These are phyloP conservation scores for Neocucurbitaria cava DNA, from an alignment of 2,329 filamentous ascomycete species.

Conservation along the genomic window DNA sequence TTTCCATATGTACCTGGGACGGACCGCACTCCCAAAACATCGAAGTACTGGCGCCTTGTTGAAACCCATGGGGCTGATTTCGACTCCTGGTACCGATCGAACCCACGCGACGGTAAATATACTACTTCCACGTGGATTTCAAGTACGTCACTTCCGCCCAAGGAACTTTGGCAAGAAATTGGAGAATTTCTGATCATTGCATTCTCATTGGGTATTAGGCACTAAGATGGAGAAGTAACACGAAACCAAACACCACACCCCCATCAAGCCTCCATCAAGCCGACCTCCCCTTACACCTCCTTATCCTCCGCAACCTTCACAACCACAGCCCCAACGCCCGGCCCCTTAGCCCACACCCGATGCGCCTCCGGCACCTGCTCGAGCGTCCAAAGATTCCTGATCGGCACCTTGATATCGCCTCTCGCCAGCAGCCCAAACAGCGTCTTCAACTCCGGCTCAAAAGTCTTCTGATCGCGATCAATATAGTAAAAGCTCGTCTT, in stretches of 20 bases:
- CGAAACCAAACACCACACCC: neutral
- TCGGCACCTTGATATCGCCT: slow-evolving; percentile 33
- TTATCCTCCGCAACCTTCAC: slow-evolving; percentile 22
- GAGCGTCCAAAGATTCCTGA: slow-evolving; percentile 34
- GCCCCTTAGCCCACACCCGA: slow-evolving; percentile 28
- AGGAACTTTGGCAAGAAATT: neutral
- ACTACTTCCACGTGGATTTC: neutral
- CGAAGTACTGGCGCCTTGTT: neutral
- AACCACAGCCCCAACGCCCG: slow-evolving; percentile 36
- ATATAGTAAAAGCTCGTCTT: slow-evolving; percentile 40
- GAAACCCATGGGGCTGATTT: neutral
- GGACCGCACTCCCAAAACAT: neutral
- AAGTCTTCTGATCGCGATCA: slow-evolving; percentile 30
- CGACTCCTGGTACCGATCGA: neutral
- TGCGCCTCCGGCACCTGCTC: slow-evolving; percentile 39
- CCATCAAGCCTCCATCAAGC: no score
- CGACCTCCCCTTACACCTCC: neutral
- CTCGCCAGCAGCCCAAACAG: slow-evolving; percentile 24
- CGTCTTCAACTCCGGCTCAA: slow-evolving; percentile 31
- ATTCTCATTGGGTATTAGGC: neutral
- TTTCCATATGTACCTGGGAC: neutral
- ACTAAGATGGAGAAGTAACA: neutral
- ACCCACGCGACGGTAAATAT: neutral
- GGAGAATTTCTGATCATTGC: no score
- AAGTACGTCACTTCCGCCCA: neutral